Base-by-base conservation (phyloP, 2,329 filamentous ascomycete species). In the Rhynchosporium secalis region DNA sequence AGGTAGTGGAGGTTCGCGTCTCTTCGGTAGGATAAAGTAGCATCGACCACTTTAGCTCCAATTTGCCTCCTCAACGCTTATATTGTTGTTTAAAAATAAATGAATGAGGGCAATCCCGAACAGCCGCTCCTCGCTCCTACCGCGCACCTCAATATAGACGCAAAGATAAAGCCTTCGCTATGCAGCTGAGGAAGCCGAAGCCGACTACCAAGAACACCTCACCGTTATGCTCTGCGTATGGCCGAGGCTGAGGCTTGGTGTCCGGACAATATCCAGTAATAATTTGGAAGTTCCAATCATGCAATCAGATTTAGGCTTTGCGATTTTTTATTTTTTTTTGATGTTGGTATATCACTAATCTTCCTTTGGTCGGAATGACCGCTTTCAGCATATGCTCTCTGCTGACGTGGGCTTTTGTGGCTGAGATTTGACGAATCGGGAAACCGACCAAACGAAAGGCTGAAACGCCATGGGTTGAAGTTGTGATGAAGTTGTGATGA, bases 351-450 rank as follows among this genome's bases (percentile, higher is more conserved):
- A 29, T 10, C n/a, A 26, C 2, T 20, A 26, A 9, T 26, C 3
- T 28, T 8, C 15, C 15, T 3, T 46, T 46, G 43, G 43, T 8
- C 7, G 13, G 36, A 36, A 28, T 36, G 33, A 36, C 51, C 51
- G 36, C 51, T 54, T 54, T 28, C 33, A 54, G 51, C 20, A 54
- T 40, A 41, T 20, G 51, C 51, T 54, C 51, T 40, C 2, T 54
- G 51, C 51, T 54, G 38, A 54, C 51, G 41, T 54, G 20, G 40
- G 33, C 3, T 2, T 40, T 40, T 9, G 49, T 54, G 51, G 51
- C 51, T 54, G 51, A 28, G 40, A 15, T 15, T 28, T 20, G 20
- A 54, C 51, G 36, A 54, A 41, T 40, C 20, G 10, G 26, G 51
- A 41, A 3, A 20, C 51, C 28, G 33, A 41, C 2, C 28, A 41